Evolutionary conservation across 2,329 filamentous ascomycete genomes (phyloP).

Genomic region (Clonostachys solani): DNA sequence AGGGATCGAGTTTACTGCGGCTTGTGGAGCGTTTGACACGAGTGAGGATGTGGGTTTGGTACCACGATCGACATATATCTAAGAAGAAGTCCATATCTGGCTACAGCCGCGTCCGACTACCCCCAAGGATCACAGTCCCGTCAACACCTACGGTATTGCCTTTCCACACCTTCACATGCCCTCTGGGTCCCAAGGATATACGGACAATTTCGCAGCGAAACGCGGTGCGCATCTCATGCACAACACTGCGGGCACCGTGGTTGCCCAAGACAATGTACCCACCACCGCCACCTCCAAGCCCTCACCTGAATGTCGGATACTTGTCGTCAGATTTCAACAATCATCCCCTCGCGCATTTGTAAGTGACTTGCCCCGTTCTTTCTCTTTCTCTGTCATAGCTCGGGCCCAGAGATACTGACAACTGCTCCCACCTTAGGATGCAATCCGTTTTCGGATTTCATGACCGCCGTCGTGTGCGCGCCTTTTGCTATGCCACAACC

Average conservation of each 20-base stretch:
- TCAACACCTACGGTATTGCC: slow-evolving; percentile 90
- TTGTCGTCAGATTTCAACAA: slow-evolving; percentile 99
- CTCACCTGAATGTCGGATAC: slow-evolving; percentile 88
- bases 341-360: slow-evolving; percentile 88
- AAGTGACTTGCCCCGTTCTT: slow-evolving; percentile 19
- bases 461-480: slow-evolving; percentile 66
- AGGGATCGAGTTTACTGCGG: slow-evolving; percentile 80
- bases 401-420: background rate
- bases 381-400: background rate
- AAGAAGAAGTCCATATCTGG: slow-evolving; percentile 45
- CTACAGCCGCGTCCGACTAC: slow-evolving; percentile 73
- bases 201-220: slow-evolving; percentile 94
- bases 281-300: slow-evolving; percentile 78
- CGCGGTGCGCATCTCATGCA: slow-evolving; percentile 86
- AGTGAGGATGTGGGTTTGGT: slow-evolving; percentile 78
- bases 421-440: slow-evolving; percentile 52
- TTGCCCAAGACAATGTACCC: slow-evolving; percentile 74
- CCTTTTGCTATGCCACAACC: slow-evolving; percentile 95
- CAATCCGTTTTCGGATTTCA: slow-evolving; percentile 97
- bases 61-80: slow-evolving; percentile 72
- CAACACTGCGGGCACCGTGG: slow-evolving; percentile 84
- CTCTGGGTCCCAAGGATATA: slow-evolving; percentile 85
- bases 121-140: slow-evolving; percentile 69
- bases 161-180: slow-evolving; percentile 97
- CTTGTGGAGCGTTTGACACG: slow-evolving; percentile 82